phyloP scores from a whole-genome alignment of 768 basidiomycete genomes.

The Fomitopsis pulvina region DNA sequence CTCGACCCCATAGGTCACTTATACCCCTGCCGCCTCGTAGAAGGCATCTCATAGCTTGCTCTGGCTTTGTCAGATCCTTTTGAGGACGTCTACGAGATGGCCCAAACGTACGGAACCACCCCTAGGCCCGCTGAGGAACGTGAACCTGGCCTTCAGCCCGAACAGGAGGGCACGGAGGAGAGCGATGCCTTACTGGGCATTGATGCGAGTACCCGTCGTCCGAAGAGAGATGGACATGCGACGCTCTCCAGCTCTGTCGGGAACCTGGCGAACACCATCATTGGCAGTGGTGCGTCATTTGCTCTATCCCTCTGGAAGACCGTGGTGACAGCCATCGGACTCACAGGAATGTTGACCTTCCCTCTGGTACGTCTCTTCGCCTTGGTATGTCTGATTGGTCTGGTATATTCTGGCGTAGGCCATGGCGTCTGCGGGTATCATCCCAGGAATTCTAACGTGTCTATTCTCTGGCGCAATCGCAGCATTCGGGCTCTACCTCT shows the following conservation, averaged over 20 bases:
- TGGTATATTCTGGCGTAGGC: slow-evolving; percentile 40
- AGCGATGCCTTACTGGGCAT: slow-evolving; percentile 52
- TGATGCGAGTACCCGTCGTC: slow-evolving; percentile 27
- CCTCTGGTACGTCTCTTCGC: slow-evolving; percentile 50
- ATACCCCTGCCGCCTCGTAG: background rate
- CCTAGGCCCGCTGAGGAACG: slow-evolving; percentile 24
- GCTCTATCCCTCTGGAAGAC: too few species aligned
- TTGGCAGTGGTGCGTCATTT: slow-evolving; percentile 69
- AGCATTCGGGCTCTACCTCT: slow-evolving; percentile 83
- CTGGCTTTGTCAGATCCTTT: background rate
- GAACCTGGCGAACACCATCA: slow-evolving; percentile 85
- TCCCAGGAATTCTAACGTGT: slow-evolving; percentile 89
- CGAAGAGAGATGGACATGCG: slow-evolving; percentile 57
- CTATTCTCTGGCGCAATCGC: slow-evolving; percentile 70
- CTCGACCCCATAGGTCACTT: background rate
- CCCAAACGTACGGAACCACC: slow-evolving; percentile 61
- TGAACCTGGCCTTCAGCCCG: slow-evolving; percentile 16
- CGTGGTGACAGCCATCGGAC: too few species aligned
- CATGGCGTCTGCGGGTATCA: slow-evolving; percentile 82
- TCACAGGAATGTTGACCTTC: slow-evolving; percentile 85
- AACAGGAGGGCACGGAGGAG: slow-evolving; percentile 38
- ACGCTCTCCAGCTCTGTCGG: slow-evolving; percentile 62
- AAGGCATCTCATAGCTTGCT: background rate
- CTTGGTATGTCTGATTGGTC: background rate
- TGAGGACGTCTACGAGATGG: slow-evolving; percentile 48